Percentiles rank a stretch among this genome's conserved stretches.
phyloP scores from a whole-genome alignment of 2,329 filamentous ascomycete genomes.

The Colletotrichum lupini region DNA sequence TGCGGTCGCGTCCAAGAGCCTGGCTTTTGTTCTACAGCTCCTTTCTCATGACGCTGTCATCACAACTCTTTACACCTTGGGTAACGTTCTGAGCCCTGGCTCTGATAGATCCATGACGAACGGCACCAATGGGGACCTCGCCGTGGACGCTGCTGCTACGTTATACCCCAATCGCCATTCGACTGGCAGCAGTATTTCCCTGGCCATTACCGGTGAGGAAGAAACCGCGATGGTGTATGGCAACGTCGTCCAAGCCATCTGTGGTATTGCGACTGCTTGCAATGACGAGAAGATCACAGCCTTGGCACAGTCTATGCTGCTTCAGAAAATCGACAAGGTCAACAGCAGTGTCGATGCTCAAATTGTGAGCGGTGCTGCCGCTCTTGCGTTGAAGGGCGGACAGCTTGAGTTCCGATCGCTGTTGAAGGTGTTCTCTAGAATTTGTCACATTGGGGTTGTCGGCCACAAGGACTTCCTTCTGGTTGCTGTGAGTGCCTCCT shows the following conservation, averaged over 20 bases:
- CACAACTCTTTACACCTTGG: constrained; percentile 94
- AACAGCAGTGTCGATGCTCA: constrained; percentile 83
- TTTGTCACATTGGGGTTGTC: constrained; percentile 78
- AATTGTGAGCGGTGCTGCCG: constrained; percentile 85
- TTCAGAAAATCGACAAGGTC: constrained; percentile 94
- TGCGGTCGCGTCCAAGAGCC: constrained; percentile 81
- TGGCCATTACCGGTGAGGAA: constrained; percentile 80
- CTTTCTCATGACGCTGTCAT: constrained; percentile 94
- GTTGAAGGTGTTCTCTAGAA: constrained; percentile 82
- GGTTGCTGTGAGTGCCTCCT: constrained; percentile 71
- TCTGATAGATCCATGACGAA: constrained; percentile 66
- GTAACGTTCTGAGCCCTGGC: constrained; percentile 88
- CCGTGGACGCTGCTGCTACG: constrained; percentile 48
- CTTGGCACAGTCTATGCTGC: constrained; percentile 91
- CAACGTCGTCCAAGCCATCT: constrained; percentile 95
- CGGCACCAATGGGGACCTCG: constrained; percentile 56
- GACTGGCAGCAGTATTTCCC: constrained; percentile 81
- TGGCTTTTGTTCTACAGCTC: constrained; percentile 83
- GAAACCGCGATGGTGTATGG: constrained; percentile 82
- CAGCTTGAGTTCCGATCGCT: constrained; percentile 86
- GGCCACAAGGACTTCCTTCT: constrained; percentile 75
- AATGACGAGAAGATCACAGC: constrained; percentile 93
- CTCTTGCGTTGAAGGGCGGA: constrained; percentile 80
- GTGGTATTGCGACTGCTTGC: constrained; percentile 84
- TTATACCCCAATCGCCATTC: constrained; percentile 68